Percentiles rank a stretch among this genome's conserved stretches.
These are phyloP conservation scores for Cyclaneusma minus DNA, from an alignment of 2,329 filamentous ascomycete genomes.

Conservation along the genomic window DNA sequence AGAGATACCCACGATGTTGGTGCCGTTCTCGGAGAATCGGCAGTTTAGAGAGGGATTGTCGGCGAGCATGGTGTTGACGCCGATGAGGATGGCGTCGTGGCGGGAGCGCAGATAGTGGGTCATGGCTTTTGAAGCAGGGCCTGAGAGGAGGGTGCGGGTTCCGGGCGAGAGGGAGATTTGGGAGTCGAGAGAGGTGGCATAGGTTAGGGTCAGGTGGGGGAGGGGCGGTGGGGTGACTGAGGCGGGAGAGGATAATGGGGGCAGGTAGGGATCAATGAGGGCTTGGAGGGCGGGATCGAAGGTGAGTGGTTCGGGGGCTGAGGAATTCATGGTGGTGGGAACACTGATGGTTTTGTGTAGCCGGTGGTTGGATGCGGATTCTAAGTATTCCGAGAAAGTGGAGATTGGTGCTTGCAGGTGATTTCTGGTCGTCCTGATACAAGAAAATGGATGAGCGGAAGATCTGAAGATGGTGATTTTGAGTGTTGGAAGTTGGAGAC, in stretches of 20 bases:
- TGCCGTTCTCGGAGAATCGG: constrained; percentile 2
- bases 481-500: too few relatives aligned
- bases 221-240: constrained; percentile 5
- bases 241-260: constrained; percentile 11
- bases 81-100: constrained; percentile 75
- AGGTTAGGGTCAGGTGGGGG: constrained; percentile 58
- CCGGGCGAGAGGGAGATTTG: constrained; percentile 63
- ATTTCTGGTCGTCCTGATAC: too few relatives aligned
- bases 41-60: constrained; percentile 36
- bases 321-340: constrained; percentile 1
- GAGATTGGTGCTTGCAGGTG: too few relatives aligned
- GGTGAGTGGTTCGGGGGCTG: background rate
- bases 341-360: too few relatives aligned
- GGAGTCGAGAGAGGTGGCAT: constrained; percentile 79
- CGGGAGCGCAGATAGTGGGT: constrained; percentile 75
- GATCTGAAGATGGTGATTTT: too few relatives aligned
- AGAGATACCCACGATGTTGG: constrained; percentile 5
- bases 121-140: constrained; percentile 74
- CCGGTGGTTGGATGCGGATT: too few relatives aligned
- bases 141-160: constrained; percentile 69
- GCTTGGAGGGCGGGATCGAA: constrained; percentile 1
- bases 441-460: too few relatives aligned
- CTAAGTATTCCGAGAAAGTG: too few relatives aligned
- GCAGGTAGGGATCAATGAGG: constrained; percentile 6
- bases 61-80: constrained; percentile 67